Percentiles rank a stretch among this genome's conserved stretches.
Evolutionary conservation across 495 filamentous ascomycete genomes (phyloP).

Genomic region (Aspergillus sclerotiicarbonarius): DNA sequence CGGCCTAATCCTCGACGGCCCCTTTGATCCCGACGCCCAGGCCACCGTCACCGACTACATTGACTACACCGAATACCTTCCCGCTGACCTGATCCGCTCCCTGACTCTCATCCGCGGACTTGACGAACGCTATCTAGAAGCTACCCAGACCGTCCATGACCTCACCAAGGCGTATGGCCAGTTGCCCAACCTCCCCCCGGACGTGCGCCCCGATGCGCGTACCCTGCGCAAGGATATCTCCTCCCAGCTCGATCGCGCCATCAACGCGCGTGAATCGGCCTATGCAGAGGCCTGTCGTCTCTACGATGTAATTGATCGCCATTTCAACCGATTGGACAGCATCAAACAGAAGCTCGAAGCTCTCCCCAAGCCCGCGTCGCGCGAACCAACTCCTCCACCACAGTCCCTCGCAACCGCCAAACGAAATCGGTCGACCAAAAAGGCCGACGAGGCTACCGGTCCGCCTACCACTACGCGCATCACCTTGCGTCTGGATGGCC

Average conservation of each 20-base stretch:
- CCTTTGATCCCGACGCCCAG: slow-evolving; percentile 85
- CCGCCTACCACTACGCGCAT: slow-evolving; percentile 50
- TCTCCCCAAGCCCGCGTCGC: slow-evolving; percentile 68
- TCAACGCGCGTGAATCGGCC: slow-evolving; percentile 72
- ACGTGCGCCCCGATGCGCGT: slow-evolving; percentile 52
- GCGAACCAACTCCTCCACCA: slow-evolving; percentile 61
- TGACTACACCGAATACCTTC: slow-evolving; percentile 95
- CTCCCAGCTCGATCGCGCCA: slow-evolving; percentile 65
- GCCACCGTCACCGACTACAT: slow-evolving; percentile 93
- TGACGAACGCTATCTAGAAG: slow-evolving; percentile 65
- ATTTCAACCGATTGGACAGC: slow-evolving; percentile 69
- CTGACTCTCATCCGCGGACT: slow-evolving; percentile 84
- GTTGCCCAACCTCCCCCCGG: slow-evolving; percentile 58
- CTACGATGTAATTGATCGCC: slow-evolving; percentile 72
- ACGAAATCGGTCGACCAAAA: slow-evolving; percentile 48
- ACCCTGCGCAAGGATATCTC: slow-evolving; percentile 75
- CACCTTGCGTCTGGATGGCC: slow-evolving; percentile 60
- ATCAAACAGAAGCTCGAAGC: slow-evolving; percentile 81
- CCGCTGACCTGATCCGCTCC: slow-evolving; percentile 86
- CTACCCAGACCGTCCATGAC: slow-evolving; percentile 65
- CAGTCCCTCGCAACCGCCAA: slow-evolving; percentile 50
- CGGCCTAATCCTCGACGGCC: slow-evolving; percentile 48
- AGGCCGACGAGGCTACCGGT: slow-evolving; percentile 33
- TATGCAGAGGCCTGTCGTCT: slow-evolving; percentile 82
- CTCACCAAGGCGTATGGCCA: slow-evolving; percentile 71